A percentile compares a stretch with the other conserved stretches of the same genome.
phyloP scores from a whole-genome alignment of 306 rosid genomes.

The Citrullus mucosospermus region DNA sequence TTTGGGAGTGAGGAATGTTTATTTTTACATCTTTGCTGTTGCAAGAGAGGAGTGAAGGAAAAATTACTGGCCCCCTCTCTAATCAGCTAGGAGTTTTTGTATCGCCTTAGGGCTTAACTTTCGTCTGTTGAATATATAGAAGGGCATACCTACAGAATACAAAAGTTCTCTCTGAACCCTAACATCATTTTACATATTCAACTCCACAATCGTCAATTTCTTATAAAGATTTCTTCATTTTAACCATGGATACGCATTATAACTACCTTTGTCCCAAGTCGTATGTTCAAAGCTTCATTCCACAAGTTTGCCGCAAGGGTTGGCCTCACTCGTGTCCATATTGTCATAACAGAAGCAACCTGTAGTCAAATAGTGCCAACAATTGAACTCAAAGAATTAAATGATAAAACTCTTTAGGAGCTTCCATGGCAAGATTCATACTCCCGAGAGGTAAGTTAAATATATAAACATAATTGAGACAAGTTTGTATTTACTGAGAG shows the following conservation, averaged over 20 bases:
- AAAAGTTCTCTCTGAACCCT: background rate
- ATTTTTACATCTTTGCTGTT: too few relatives aligned
- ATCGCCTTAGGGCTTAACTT: too few relatives aligned
- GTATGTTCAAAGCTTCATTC: constrained; percentile 95
- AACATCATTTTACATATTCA: background rate
- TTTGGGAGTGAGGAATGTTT: too few relatives aligned
- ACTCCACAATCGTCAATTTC: background rate
- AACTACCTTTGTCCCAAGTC: constrained; percentile 74
- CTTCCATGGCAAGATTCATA: background rate
- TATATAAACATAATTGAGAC: background rate
- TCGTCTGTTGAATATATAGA: too few relatives aligned
- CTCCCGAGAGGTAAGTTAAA: background rate
- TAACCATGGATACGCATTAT: constrained; percentile 8
- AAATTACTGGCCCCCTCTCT: too few relatives aligned
- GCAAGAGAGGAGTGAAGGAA: too few relatives aligned
- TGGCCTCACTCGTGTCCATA: constrained; percentile 85
- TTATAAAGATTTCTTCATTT: background rate
- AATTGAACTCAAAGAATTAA: constrained; percentile 11
- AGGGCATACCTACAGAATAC: background rate
- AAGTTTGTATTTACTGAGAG: background rate
- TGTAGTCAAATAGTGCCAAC: constrained; percentile 19
- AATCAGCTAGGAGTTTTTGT: too few relatives aligned
- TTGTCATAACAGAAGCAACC: constrained; percentile 98
- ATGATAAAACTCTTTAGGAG: background rate
- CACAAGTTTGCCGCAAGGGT: constrained; percentile 87